Percentiles rank a stretch among this genome's conserved stretches.
Evolutionary conservation across 2,329 filamentous ascomycete genomes (phyloP).

Genomic region (Colletotrichum lupini): DNA sequence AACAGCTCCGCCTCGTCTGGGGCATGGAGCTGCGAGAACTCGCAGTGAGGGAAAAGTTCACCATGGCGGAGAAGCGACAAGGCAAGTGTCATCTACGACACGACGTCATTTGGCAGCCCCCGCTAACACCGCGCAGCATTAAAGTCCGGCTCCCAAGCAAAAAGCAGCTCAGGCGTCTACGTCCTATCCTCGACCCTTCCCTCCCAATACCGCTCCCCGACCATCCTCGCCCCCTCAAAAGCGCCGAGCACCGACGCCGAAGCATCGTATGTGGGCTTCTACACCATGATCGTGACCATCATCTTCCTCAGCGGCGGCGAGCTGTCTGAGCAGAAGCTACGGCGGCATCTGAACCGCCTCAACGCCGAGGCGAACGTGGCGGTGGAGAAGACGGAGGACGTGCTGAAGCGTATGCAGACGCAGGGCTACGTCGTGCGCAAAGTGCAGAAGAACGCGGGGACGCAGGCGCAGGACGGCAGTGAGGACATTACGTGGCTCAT

Average conservation of each 20-base stretch:
- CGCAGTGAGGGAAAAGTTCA: constrained; percentile 82
- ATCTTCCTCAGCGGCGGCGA: constrained; percentile 80
- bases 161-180: constrained; percentile 75
- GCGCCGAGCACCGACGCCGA: constrained; percentile 75
- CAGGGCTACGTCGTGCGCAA: constrained; percentile 86
- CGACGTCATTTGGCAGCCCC: neutral
- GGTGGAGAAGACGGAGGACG: constrained; percentile 78
- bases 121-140: constrained; percentile 44
- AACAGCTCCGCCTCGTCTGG: constrained; percentile 76
- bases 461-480: constrained; percentile 70
- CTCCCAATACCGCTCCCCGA: constrained; percentile 70
- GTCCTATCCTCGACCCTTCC: constrained; percentile 82
- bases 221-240: constrained; percentile 75
- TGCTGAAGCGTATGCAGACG: constrained; percentile 79
- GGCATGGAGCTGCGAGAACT: constrained; percentile 95
- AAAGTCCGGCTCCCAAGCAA: constrained; percentile 61
- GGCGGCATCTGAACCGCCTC: constrained; percentile 77
- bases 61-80: constrained; percentile 80
- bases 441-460: constrained; percentile 68
- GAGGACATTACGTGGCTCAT: constrained; percentile 84
- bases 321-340: constrained; percentile 82
- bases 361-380: constrained; percentile 82
- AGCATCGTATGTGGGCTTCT: constrained; percentile 83
- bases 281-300: constrained; percentile 81
- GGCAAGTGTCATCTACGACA: constrained; percentile 57